Evolutionary conservation across 805 yeast genomes (phyloP).

Genomic region (Metschnikowia dekortorum): DNA sequence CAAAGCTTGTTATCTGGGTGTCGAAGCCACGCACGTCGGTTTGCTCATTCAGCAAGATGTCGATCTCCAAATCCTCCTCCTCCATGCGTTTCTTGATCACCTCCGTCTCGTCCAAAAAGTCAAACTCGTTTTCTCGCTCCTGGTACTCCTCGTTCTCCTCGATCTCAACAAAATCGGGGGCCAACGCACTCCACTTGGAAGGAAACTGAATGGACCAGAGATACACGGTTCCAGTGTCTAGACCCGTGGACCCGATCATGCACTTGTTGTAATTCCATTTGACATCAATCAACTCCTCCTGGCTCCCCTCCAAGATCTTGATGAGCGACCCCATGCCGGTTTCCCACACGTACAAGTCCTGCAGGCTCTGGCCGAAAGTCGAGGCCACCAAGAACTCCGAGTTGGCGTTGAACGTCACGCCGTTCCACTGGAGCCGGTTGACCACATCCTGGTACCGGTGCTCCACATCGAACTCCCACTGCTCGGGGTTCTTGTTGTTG

Average conservation of each 20-base stretch:
- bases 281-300: conserved; percentile 79
- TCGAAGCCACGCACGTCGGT: conserved; percentile 73
- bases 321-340: conserved; percentile 82
- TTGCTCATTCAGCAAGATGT: conserved; percentile 59
- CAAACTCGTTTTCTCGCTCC: conserved; percentile 91
- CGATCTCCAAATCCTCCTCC: conserved; percentile 57
- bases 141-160: conserved; percentile 87
- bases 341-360: conserved; percentile 91
- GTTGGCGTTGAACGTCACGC: conserved; percentile 66
- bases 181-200: conserved; percentile 93
- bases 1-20: conserved; percentile 46
- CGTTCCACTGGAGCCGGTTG: conserved; percentile 83
- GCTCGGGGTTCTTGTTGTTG: conserved; percentile 24
- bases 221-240: conserved; percentile 79
- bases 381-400: conserved; percentile 86
- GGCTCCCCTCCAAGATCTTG: conserved; percentile 85
- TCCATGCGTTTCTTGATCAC: conserved; percentile 56
- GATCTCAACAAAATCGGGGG: conserved; percentile 93
- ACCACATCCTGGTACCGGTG: conserved; percentile 89
- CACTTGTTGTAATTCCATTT: conserved; percentile 82
- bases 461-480: conserved; percentile 59
- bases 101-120: conserved; percentile 64
- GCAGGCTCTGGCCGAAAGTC: conserved; percentile 76
- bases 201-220: conserved; percentile 80
- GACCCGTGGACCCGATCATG: conserved; percentile 74